Base-by-base conservation (phyloP, 805 yeast genomes). In the Monosporozyma unispora region DNA sequence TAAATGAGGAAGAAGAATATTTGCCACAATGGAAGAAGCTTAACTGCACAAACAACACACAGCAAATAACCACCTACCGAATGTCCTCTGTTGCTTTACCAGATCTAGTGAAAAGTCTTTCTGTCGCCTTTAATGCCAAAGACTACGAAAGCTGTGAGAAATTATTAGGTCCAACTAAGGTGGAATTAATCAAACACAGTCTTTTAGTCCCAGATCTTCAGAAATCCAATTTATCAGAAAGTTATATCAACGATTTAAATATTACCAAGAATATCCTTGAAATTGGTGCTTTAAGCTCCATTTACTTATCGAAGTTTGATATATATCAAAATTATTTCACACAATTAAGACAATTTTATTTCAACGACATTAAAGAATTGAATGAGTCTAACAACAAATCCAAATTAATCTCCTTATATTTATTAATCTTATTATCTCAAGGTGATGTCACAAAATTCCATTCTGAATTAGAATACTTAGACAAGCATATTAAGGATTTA, bases 401-500 rank as follows among this genome's bases (percentile, higher is more conserved):
- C 57, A 84, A 90, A 66, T 70, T 93, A 58, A 72, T 83, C 47
- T 84, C 95, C 47, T 74, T 93, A 46, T 84, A 87, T 58, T 71
- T 93, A 57, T 70, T 93, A 54, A 77, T 86, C 52, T 70, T 90
- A 52, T 75, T 93, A 53, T 80, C 96, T 7, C 84, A 84, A 60
- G 95, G 93, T 48, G 87, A 83, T 56, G 81, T 89, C 40, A 87
- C 95, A 12, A 80, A 80, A 64, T 93, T 91, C 71, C 97, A 93
- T 69, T 82, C 89, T 25, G 96, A 88, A 65, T 73, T 91, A 53
- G 97, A 91, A 66, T 73, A 72, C 51, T 75, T 89, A 56, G 78
- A 76, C 57, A 78, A 77, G 57, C 60, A 65, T 38, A 56, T 70
- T 25, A 54, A 59, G n/a, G 72, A 59, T 58, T 63, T 64, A 53